Percentiles rank a stretch among this genome's conserved stretches.
These are phyloP conservation scores for Erysimum cheiri DNA, from an alignment of 441 rosid species.

Conservation along the genomic window DNA sequence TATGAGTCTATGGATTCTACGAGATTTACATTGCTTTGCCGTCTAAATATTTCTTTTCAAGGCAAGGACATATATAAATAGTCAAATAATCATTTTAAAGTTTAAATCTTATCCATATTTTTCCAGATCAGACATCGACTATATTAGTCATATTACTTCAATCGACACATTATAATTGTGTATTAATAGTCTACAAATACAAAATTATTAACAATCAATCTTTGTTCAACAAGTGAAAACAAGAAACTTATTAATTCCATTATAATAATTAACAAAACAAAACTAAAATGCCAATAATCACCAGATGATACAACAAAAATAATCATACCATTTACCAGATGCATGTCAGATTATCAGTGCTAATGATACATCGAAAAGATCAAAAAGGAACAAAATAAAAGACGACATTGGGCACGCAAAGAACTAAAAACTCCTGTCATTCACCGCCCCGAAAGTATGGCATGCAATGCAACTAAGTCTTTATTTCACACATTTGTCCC, in stretches of 20 bases:
- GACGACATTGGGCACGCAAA: conserved; percentile 5
- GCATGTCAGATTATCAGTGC: neutral
- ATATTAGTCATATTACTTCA: too few species aligned
- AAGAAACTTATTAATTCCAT: too few species aligned
- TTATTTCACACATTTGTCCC: conserved; percentile 6
- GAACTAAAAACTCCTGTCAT: conserved; percentile 1
- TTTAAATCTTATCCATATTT: too few species aligned
- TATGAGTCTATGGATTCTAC: too few species aligned
- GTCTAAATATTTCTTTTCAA: neutral
- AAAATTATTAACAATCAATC: neutral
- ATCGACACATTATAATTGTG: neutral
- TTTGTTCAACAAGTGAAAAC: neutral
- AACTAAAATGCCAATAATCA: neutral
- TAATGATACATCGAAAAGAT: neutral
- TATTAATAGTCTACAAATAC: neutral
- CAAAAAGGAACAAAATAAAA: neutral
- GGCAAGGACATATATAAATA: neutral
- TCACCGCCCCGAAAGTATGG: conserved; percentile 31
- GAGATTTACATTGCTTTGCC: neutral
- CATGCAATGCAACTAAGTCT: conserved; percentile 31
- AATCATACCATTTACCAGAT: too few species aligned
- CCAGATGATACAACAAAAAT: neutral
- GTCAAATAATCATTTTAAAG: neutral
- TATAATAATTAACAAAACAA: too few species aligned
- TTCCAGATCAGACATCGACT: too few species aligned